Conservation (phyloP, 495 filamentous ascomycete species). For the Penicillium arizonense region DNA sequence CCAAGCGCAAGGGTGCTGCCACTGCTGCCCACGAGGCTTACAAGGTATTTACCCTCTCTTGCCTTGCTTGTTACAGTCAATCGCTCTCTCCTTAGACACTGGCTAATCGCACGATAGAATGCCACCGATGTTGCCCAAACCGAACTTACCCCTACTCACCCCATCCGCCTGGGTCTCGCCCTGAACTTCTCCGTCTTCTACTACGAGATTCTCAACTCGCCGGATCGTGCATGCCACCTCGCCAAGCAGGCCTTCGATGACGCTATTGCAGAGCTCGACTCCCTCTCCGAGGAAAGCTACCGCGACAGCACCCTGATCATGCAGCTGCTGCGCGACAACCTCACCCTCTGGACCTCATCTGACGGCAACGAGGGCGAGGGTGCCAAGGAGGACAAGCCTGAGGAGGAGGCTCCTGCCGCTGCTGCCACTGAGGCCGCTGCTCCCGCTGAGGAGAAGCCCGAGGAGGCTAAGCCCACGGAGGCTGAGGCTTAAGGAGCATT, state of each 20-base stretch:
- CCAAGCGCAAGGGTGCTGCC: constrained; percentile 97
- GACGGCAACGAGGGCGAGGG: constrained; percentile 82
- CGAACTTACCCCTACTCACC: constrained; percentile 96
- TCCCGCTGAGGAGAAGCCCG: constrained; percentile 41
- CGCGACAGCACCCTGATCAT: constrained; percentile 99
- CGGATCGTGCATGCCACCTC: constrained; percentile 96
- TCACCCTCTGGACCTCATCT: constrained; percentile 98
- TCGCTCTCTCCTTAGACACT: background rate
- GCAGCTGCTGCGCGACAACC: constrained; percentile 98
- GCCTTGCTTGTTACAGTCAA: background rate
- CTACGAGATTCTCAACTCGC: constrained; percentile 99
- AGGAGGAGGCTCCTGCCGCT: constrained; percentile 50
- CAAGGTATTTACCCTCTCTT: constrained; percentile 64
- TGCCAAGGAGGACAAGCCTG: constrained; percentile 64
- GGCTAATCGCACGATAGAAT: constrained; percentile 55
- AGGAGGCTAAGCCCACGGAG: constrained; percentile 42
- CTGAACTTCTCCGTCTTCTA: constrained; percentile 99
- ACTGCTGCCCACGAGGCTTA: constrained; percentile 97
- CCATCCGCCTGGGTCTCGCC: constrained; percentile 95
- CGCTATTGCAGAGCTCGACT: constrained; percentile 98
- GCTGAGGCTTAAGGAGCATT: constrained; percentile 34
- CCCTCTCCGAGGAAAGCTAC: constrained; percentile 97
- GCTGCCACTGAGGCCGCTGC: constrained; percentile 37
- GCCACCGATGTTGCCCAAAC: constrained; percentile 98
- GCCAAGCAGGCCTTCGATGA: constrained; percentile 99